Evolutionary conservation across 768 basidiomycete species (phyloP).

Genomic region (Leccinum fibrillosum): DNA sequence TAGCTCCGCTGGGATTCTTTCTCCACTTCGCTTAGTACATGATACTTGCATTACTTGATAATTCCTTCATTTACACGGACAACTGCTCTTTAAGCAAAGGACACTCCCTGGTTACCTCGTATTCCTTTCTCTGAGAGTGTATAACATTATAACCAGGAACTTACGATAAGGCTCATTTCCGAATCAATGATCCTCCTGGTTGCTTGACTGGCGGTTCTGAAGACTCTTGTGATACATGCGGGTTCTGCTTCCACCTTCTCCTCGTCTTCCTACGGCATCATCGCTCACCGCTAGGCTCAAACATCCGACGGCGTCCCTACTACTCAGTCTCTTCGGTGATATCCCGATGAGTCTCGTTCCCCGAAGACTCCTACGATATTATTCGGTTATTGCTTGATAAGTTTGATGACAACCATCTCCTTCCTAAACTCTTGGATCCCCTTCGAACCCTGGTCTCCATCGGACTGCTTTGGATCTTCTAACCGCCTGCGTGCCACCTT

Average conservation of each 20-base stretch:
- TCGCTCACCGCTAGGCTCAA: too few species aligned
- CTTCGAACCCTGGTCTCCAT: neutral
- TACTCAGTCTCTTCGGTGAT: too few species aligned
- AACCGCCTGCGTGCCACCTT: neutral
- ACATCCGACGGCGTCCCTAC: too few species aligned
- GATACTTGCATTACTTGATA: neutral
- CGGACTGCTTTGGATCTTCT: neutral
- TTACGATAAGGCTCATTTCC: neutral
- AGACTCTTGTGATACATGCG: neutral
- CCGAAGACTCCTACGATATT: neutral
- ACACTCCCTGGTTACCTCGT: neutral
- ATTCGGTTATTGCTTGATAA: neutral
- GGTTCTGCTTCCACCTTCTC: too few species aligned
- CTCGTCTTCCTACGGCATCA: too few species aligned
- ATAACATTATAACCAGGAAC: neutral
- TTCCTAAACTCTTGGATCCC: neutral
- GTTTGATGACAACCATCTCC: neutral
- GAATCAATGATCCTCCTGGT: neutral
- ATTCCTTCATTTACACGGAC: slow-evolving; percentile 8
- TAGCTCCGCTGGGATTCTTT: slow-evolving; percentile 4
- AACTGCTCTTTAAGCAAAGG: slow-evolving; percentile 1
- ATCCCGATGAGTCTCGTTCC: neutral
- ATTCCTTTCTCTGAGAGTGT: neutral
- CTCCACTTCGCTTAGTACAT: neutral
- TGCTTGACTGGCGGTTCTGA: neutral